Conservation (phyloP, 164 flowering plant species). For the Macadamia integrifolia region DNA sequence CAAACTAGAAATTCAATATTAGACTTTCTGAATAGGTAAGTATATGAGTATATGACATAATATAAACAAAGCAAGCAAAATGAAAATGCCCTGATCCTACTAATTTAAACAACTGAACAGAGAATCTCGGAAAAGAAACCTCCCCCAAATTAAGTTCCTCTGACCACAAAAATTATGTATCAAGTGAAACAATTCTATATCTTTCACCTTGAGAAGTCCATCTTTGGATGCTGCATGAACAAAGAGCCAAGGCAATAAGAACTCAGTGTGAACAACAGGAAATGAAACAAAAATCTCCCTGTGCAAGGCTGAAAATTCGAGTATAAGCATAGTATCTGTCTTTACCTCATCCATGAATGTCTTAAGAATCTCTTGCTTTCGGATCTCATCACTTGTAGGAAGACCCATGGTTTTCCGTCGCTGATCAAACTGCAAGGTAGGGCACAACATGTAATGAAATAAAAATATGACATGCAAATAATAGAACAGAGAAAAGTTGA, state of each 20-base stretch:
- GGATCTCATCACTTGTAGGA: slow-evolving; percentile 87
- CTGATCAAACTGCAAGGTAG: slow-evolving; percentile 72
- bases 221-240: slow-evolving; percentile 78
- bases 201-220: slow-evolving; percentile 80
- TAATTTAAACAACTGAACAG: too few species aligned
- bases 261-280: too few species aligned
- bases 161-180: too few species aligned
- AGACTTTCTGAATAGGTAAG: too few species aligned
- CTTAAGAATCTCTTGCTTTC: slow-evolving; percentile 80
- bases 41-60: too few species aligned
- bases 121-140: too few species aligned
- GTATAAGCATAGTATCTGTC: not conserved
- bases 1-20: too few species aligned
- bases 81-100: too few species aligned
- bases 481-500: too few species aligned
- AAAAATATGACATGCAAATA: not conserved
- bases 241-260: not conserved
- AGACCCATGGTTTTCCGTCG: slow-evolving; percentile 91
- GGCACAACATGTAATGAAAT: not conserved
- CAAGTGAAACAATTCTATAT: slow-evolving; percentile 6
- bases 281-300: too few species aligned
- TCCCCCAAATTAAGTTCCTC: too few species aligned
- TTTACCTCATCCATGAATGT: slow-evolving; percentile 87
- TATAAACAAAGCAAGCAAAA: too few species aligned
- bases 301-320: not conserved